Conservation (phyloP, 371 early-diverging fungal species). For the Mortierella sp. region DNA sequence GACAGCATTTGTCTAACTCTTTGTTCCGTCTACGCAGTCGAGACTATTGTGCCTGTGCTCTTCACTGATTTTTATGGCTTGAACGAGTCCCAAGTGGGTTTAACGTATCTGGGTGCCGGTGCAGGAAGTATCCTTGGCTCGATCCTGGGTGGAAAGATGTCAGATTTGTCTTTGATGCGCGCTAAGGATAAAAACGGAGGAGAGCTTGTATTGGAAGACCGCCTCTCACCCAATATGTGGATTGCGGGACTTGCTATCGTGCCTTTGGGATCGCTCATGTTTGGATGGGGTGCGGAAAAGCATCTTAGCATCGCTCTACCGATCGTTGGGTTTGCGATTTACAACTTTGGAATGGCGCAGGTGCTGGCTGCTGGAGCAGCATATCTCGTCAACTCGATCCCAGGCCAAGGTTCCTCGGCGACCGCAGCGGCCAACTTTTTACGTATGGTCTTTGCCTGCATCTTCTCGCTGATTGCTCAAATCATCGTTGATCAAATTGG, state of each 20-base stretch:
- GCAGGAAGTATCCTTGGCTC: constrained; percentile 68
- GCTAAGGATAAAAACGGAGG: constrained; percentile 61
- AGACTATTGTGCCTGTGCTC: constrained; percentile 36
- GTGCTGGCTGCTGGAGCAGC: constrained; percentile 63
- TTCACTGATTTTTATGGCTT: constrained; percentile 27
- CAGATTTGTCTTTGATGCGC: constrained; percentile 61
- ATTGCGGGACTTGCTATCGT: constrained; percentile 64
- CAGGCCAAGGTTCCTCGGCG: constrained; percentile 68
- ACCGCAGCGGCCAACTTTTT: constrained; percentile 70
- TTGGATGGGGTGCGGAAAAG: constrained; percentile 68
- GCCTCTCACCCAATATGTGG: constrained; percentile 67
- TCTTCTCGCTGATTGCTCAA: constrained; percentile 60
- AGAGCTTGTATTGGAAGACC: constrained; percentile 64
- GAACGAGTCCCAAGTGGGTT: constrained; percentile 48
- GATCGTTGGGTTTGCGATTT: constrained; percentile 66
- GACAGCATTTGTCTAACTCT: neutral
- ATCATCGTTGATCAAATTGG: constrained; percentile 32
- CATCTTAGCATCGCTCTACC: constrained; percentile 64
- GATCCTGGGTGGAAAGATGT: constrained; percentile 62
- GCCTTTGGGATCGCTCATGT: constrained; percentile 65
- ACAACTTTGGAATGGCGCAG: constrained; percentile 71
- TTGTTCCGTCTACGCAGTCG: constrained; percentile 17
- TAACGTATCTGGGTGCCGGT: constrained; percentile 63
- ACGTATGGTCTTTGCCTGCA: constrained; percentile 67
- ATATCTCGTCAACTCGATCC: constrained; percentile 67